phyloP scores from a whole-genome alignment of 306 rosid species.

The Malus fusca region DNA sequence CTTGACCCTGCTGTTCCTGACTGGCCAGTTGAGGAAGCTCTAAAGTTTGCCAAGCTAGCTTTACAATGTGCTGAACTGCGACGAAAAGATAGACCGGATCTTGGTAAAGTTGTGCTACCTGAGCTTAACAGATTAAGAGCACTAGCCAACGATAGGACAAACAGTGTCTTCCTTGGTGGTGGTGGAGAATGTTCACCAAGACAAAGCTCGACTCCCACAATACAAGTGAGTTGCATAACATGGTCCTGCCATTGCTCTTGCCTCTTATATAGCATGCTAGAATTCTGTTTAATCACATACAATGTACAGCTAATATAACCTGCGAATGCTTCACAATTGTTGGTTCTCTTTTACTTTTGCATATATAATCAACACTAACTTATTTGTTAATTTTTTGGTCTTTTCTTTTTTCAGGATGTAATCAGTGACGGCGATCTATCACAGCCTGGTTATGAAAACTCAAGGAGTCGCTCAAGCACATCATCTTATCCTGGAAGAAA shows the following conservation, averaged over 20 bases:
- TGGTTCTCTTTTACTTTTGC: neutral
- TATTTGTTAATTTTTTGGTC: neutral
- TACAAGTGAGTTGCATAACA: constrained; percentile 31
- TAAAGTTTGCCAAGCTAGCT: constrained; percentile 48
- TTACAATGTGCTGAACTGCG: constrained; percentile 68
- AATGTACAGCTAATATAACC: neutral
- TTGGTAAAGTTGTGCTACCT: constrained; percentile 14
- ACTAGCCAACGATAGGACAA: constrained; percentile 47
- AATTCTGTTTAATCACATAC: neutral
- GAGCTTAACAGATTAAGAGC: constrained; percentile 57
- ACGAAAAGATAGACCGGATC: neutral
- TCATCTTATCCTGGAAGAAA: constrained; percentile 8
- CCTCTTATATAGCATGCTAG: neutral
- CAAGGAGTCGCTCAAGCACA: constrained; percentile 29
- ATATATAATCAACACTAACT: neutral
- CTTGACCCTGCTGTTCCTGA: constrained; percentile 66
- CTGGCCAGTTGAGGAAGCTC: constrained; percentile 67
- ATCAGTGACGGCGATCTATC: constrained; percentile 18
- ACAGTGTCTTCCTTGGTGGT: constrained; percentile 11
- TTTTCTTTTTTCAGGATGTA: constrained; percentile 24
- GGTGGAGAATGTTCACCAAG: constrained; percentile 4
- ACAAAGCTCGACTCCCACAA: constrained; percentile 11
- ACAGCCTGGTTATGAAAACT: constrained; percentile 22
- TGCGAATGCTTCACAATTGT: neutral
- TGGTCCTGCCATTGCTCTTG: neutral